phyloP scores from a whole-genome alignment of 106 monocot genomes.

The Posidonia australis region DNA sequence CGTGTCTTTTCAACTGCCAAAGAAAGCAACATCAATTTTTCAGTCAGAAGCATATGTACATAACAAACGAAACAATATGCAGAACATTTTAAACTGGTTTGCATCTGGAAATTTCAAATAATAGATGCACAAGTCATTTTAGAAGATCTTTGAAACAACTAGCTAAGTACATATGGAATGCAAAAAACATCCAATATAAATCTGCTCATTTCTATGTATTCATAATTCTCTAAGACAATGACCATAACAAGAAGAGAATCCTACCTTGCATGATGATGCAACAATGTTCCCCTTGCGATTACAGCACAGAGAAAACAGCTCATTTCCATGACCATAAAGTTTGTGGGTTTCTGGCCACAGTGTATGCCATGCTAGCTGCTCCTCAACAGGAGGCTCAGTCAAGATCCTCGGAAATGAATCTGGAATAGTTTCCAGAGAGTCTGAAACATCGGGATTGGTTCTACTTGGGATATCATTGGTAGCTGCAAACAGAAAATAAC shows the following conservation, averaged over 20 bases:
- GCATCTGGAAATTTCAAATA: too few species aligned
- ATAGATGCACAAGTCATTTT: too few species aligned
- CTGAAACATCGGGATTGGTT: constrained; percentile 20
- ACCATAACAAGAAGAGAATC: too few species aligned
- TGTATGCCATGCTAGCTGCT: constrained; percentile 82
- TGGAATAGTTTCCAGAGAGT: constrained; percentile 81
- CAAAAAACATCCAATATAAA: too few species aligned
- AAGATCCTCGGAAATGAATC: constrained; percentile 76
- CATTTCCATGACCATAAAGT: constrained; percentile 99
- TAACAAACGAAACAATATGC: too few species aligned
- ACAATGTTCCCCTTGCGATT: constrained; percentile 13
- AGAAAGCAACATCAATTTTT: not conserved
- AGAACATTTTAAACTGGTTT: too few species aligned
- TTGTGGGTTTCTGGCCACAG: constrained; percentile 99
- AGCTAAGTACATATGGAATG: too few species aligned
- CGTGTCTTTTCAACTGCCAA: not conserved
- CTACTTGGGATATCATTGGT: constrained; percentile 16
- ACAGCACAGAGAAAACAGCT: constrained; percentile 76
- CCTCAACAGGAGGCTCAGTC: constrained; percentile 75
- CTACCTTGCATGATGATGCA: too few species aligned
- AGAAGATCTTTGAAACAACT: too few species aligned
- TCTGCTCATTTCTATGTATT: too few species aligned
- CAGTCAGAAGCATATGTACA: not conserved
- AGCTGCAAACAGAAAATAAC: constrained; percentile 26
- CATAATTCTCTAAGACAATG: too few species aligned